Conservation (phyloP, 2,329 filamentous ascomycete species). For the Ascochyta pisi region DNA sequence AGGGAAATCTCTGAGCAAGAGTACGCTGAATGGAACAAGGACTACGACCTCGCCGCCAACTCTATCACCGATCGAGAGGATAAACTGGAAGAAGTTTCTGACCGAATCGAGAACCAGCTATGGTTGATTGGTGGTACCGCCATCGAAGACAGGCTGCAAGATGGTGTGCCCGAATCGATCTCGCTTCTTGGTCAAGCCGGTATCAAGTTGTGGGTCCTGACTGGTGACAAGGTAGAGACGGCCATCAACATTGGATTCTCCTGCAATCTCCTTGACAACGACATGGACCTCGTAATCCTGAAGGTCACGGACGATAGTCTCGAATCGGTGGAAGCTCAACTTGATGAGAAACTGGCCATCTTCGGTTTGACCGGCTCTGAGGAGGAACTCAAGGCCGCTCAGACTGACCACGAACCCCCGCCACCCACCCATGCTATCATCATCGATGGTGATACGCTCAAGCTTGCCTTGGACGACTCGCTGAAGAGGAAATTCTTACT, state of each 20-base stretch:
- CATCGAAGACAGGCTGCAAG: conserved; percentile 95
- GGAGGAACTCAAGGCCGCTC: conserved; percentile 80
- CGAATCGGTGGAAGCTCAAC: conserved; percentile 68
- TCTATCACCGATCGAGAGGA: conserved; percentile 88
- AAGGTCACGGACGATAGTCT: conserved; percentile 80
- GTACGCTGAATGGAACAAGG: conserved; percentile 82
- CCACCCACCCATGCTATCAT: conserved; percentile 88
- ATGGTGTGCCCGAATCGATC: conserved; percentile 96
- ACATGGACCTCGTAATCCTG: conserved; percentile 94
- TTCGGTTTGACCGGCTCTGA: conserved; percentile 87
- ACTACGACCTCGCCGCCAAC: conserved; percentile 86
- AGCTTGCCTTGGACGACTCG: conserved; percentile 81
- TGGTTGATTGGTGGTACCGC: conserved; percentile 90
- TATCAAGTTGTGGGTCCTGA: conserved; percentile 98
- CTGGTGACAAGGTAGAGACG: conserved; percentile 98
- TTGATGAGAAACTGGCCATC: conserved; percentile 73
- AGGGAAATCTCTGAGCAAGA: conserved; percentile 80
- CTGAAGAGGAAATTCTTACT: conserved; percentile 92
- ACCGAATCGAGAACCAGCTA: conserved; percentile 88
- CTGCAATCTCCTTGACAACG: conserved; percentile 94
- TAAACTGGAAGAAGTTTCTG: conserved; percentile 87
- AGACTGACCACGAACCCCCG: conserved; percentile 84
- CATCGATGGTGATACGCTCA: conserved; percentile 92
- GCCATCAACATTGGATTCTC: conserved; percentile 99
- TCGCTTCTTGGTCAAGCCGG: conserved; percentile 88